Evolutionary conservation across 2,329 filamentous ascomycete genomes (phyloP), one percentile per base, ranked within the genome.

Genomic region (Polytolypa hystricis): DNA sequence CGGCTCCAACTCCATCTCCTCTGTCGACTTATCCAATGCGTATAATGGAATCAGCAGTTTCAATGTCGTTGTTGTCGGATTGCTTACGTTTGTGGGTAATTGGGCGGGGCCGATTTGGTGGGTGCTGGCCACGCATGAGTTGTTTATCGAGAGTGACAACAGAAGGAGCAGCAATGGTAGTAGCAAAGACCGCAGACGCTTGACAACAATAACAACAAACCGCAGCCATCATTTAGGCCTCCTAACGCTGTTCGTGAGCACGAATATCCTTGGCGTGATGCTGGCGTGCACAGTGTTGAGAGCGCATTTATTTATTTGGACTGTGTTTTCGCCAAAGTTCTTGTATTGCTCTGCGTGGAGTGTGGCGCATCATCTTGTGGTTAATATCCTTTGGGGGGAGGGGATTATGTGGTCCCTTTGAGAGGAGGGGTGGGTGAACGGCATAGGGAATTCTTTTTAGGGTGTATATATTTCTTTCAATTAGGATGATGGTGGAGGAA

Each of bases 241-340:
- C 27, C 58, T 83, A 50, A 93, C 86, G 1, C 57, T 80, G 8
- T 93, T 91, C 55, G 65, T 74, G 8, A 70, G 81, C 1, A 65
- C 67, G 1, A 77, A 76, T 44, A 60, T 84, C 36, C 60, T 76
- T 2, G 80, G 77, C 31, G 80, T 95, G 16, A 96, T 96, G 89
- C 75, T 72, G 10, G 86, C 89, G 11, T 98, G 91, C 58, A 86
- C 82, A 32, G 69, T 74, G 5, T 59, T 98, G 53, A 69, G 89
- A 47, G 85, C 84, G 19, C 91, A 98, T 67, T 60, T 98, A 40
- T 98, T 98, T 56, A 87, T 98, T 43, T 98, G 91, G 91, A 96
- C 89, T 1, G 91, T 98, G 8, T 98, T 98, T 59, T 93, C 84
- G 45, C 91, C 91, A 0, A 98, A 96, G 60, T 96, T 87, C 58